phyloP scores from a whole-genome alignment of 2,329 filamentous ascomycete species.

The Sporothrix dimorphospora region DNA sequence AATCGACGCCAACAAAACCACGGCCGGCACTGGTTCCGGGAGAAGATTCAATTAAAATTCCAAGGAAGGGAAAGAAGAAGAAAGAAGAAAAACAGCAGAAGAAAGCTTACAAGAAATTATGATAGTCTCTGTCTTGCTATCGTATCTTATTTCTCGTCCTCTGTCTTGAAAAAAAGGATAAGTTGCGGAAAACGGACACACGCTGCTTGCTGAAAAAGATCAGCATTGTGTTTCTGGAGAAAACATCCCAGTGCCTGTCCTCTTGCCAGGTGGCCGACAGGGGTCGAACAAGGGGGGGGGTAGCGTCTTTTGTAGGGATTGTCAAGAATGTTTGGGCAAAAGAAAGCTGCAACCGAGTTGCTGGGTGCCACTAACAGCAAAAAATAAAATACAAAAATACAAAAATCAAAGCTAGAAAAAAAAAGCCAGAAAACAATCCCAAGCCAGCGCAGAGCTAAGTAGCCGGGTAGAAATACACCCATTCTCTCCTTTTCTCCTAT shows the following conservation, averaged over 20 bases:
- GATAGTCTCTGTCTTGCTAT: background rate
- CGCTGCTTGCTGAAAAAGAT: background rate
- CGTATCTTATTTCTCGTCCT: background rate
- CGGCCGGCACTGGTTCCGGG: background rate
- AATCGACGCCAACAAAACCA: background rate
- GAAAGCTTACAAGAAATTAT: background rate
- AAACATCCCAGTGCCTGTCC: background rate
- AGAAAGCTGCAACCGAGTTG: slow-evolving; percentile 6
- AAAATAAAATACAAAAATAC: background rate
- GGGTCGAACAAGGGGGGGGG: background rate
- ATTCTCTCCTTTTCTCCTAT: background rate
- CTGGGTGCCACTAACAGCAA: background rate
- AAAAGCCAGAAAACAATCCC: background rate
- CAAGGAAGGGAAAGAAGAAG: background rate
- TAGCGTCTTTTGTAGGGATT: background rate
- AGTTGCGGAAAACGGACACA: background rate
- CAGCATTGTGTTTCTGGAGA: background rate
- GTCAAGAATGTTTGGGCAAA: background rate
- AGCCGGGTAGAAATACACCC: background rate
- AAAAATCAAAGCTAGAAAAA: background rate
- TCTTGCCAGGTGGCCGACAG: slow-evolving; percentile 13
- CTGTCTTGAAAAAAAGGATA: background rate
- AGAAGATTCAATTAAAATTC: background rate
- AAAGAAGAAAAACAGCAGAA: background rate
- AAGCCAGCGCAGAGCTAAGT: background rate